phyloP scores from a whole-genome alignment of 2,329 filamentous ascomycete species.

The Penicillium hesseltinei region DNA sequence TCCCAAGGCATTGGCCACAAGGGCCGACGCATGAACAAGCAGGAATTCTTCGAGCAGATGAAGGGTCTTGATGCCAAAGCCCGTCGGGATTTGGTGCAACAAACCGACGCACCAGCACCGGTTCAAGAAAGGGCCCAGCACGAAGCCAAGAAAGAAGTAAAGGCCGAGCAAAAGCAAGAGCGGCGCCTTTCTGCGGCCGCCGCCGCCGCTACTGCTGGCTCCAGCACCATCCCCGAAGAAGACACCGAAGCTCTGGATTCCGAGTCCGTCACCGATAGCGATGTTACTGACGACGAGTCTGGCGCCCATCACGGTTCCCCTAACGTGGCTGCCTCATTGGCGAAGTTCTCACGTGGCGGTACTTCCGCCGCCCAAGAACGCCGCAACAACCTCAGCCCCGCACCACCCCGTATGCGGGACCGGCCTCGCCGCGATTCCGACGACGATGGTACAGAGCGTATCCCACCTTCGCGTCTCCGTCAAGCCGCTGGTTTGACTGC shows the following conservation, averaged over 20 bases:
- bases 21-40: conserved; percentile 62
- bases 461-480: conserved; percentile 39
- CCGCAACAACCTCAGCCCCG: conserved; percentile 36
- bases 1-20: conserved; percentile 43
- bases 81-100: conserved; percentile 48
- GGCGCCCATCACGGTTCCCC: conserved; percentile 24
- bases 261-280: conserved; percentile 26
- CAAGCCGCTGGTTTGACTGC: conserved; percentile 31
- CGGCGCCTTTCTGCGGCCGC: conserved; percentile 25
- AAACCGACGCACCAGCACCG: conserved; percentile 41
- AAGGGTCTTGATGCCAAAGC: conserved; percentile 59
- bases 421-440: conserved; percentile 39
- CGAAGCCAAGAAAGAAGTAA: conserved; percentile 30
- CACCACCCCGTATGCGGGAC: conserved; percentile 20
- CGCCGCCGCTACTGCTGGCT: conserved; percentile 10
- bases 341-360: conserved; percentile 33
- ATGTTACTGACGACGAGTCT: conserved; percentile 25
- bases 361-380: conserved; percentile 40
- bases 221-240: conserved; percentile 17
- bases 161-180: conserved; percentile 26
- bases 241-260: conserved; percentile 20
- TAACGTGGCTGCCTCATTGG: conserved; percentile 40
- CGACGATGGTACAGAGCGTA: conserved; percentile 44
- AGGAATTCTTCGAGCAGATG: conserved; percentile 64
- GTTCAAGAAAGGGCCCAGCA: conserved; percentile 40